A percentile compares a stretch with the other conserved stretches of the same genome.
Evolutionary conservation across 495 filamentous ascomycete species (phyloP).

Genomic region (Aspergillus egyptiacus): DNA sequence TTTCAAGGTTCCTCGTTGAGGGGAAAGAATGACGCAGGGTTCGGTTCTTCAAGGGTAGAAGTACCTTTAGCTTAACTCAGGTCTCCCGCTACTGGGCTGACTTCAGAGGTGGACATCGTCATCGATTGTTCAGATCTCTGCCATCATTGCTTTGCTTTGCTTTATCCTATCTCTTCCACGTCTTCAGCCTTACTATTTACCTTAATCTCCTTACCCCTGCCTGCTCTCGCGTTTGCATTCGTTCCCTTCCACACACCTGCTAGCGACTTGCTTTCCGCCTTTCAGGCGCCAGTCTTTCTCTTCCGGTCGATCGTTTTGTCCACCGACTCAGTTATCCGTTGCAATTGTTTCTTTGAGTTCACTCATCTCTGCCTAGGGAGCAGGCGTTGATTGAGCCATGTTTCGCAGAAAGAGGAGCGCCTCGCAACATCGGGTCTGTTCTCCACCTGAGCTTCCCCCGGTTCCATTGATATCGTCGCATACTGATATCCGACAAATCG

Average conservation of each 20-base stretch:
- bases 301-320: not conserved
- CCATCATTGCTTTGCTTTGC: not conserved
- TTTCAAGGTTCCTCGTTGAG: no score
- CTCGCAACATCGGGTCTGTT: constrained; percentile 50
- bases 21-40: no score
- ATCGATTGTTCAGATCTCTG: no score
- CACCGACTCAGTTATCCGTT: constrained; percentile 1
- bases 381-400: constrained; percentile 33
- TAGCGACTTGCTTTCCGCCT: not conserved
- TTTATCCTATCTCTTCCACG: not conserved
- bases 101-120: no score
- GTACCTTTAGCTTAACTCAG: no score
- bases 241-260: not conserved
- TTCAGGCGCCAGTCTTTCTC: not conserved
- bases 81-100: no score
- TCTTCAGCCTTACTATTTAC: not conserved
- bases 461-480: no score
- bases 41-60: no score
- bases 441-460: constrained; percentile 9
- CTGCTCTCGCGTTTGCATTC: constrained; percentile 1
- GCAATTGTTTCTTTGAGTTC: not conserved
- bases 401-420: constrained; percentile 49
- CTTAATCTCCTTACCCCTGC: not conserved
- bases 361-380: constrained; percentile 5
- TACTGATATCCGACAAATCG: not conserved